Conservation (phyloP, 768 basidiomycete species). For the Lactarius sanguifluus region DNA sequence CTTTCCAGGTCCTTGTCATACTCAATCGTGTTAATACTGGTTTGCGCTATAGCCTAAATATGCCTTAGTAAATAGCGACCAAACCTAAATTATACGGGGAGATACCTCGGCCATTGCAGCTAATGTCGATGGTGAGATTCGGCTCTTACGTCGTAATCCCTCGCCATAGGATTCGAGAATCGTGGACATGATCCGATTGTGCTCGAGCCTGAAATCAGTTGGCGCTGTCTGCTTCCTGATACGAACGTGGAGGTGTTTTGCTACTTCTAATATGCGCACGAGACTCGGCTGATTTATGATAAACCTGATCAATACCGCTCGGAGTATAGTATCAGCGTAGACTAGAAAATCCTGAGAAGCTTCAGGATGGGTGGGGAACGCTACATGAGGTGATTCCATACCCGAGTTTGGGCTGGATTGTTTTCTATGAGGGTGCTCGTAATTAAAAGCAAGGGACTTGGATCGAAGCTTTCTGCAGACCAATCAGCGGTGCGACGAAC, state of each 20-base stretch:
- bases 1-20: conserved; percentile 22
- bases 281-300: conserved; percentile 45
- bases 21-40: conserved; percentile 31
- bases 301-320: conserved; percentile 52
- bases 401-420: conserved; percentile 58
- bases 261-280: conserved; percentile 49
- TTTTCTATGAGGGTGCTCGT: conserved; percentile 54
- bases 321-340: conserved; percentile 59
- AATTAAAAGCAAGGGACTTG: conserved; percentile 55
- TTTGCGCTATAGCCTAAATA: conserved; percentile 36
- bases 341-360: conserved; percentile 53
- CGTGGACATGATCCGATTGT: conserved; percentile 23
- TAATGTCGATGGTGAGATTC: conserved; percentile 49
- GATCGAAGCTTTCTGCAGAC: conserved; percentile 48
- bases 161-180: conserved; percentile 52
- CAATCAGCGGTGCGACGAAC: conserved; percentile 61
- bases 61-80: background rate
- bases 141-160: conserved; percentile 52
- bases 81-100: background rate
- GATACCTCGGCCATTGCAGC: conserved; percentile 55
- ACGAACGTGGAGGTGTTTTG: conserved; percentile 42
- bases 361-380: conserved; percentile 1
- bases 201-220: conserved; percentile 16
- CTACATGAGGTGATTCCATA: conserved; percentile 32
- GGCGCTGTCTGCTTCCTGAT: conserved; percentile 20